Evolutionary conservation across 2,329 filamentous ascomycete genomes (phyloP).

Genomic region (Phaeosphaeria sp.): DNA sequence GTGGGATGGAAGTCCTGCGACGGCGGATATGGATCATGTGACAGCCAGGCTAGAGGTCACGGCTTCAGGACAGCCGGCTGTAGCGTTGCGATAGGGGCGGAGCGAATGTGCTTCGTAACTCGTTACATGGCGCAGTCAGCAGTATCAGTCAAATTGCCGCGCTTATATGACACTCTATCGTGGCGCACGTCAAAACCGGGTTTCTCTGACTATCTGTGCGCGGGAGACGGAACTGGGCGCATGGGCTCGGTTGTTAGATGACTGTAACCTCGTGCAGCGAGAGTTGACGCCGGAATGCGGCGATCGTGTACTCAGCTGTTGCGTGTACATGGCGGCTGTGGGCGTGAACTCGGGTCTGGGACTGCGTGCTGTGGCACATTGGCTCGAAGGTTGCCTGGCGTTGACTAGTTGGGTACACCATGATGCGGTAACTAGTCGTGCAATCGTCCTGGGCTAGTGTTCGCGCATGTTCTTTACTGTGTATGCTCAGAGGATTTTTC

Average conservation of each 20-base stretch:
- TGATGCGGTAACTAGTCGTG: neutral
- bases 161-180: neutral
- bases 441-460: neutral
- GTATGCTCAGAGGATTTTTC: neutral
- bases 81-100: too few relatives aligned
- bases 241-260: neutral
- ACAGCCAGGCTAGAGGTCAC: neutral
- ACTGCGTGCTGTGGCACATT: neutral
- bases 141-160: neutral
- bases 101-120: neutral
- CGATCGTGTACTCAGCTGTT: neutral
- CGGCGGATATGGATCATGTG: neutral
- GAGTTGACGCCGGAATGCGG: neutral
- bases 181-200: neutral
- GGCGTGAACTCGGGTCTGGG: neutral
- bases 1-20: neutral
- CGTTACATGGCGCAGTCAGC: neutral
- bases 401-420: neutral
- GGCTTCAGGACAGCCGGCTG: too few relatives aligned
- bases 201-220: neutral
- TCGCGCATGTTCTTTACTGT: neutral
- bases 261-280: neutral
- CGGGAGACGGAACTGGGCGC: neutral
- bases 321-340: neutral
- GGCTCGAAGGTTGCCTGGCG: neutral